A percentile compares a stretch with the other conserved stretches of the same genome.
Conservation (phyloP, 345 rosid species). For the Garcia nutans region DNA sequence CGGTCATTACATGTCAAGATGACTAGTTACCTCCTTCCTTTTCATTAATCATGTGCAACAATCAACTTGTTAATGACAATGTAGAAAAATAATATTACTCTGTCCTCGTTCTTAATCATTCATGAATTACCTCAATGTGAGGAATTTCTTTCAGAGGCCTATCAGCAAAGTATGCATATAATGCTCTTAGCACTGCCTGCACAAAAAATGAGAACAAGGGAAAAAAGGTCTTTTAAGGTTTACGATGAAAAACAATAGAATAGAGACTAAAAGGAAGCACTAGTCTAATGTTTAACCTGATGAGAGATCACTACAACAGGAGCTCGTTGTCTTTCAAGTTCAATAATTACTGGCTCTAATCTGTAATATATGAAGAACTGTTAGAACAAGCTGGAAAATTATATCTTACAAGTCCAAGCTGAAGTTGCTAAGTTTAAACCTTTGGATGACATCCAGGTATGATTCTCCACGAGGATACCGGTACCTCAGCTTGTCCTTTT, state of each 20-base stretch:
- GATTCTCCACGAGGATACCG: slow-evolving; percentile 99
- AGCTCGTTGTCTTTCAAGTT: slow-evolving; percentile 95
- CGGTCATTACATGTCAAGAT: background rate
- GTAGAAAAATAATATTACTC: background rate
- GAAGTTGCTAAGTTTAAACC: slow-evolving; percentile 40
- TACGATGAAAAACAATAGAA: background rate
- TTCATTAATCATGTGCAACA: background rate
- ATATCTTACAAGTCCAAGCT: background rate
- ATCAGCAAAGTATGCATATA: slow-evolving; percentile 98
- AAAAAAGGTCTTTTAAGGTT: background rate
- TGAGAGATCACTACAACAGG: slow-evolving; percentile 98
- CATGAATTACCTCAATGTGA: slow-evolving; percentile 73
- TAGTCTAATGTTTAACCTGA: slow-evolving; percentile 58
- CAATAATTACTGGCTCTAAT: slow-evolving; percentile 97
- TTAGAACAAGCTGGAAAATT: slow-evolving; percentile 6
- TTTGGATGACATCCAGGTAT: slow-evolving; percentile 96
- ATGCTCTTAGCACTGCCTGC: slow-evolving; percentile 98
- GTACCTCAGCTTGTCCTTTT: slow-evolving; percentile 89
- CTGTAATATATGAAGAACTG: slow-evolving; percentile 42
- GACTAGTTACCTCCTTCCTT: background rate
- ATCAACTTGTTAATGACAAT: too few relatives aligned
- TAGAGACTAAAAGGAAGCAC: slow-evolving; percentile 2
- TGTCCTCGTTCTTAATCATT: background rate
- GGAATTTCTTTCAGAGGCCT: slow-evolving; percentile 97
- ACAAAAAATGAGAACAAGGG: background rate